Evolutionary conservation across 441 rosid genomes (phyloP), one percentile per base, ranked within the genome.

Genomic region (Aleurites moluccanus): DNA sequence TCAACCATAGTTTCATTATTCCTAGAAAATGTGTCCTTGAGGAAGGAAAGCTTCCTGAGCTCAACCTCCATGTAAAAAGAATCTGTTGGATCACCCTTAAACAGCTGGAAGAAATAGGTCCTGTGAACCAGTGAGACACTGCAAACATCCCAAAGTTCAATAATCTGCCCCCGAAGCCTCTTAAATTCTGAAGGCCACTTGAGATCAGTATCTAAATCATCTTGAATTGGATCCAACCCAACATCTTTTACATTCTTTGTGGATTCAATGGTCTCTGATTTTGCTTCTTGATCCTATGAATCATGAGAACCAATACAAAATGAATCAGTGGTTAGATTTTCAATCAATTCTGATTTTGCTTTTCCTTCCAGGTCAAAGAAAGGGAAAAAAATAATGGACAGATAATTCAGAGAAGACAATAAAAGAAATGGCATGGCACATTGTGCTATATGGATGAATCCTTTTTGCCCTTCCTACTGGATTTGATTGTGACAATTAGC

Each of bases 41-140:
- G 87, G 78, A 90, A 85, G 75, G 86, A 73, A 70, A 96, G 75
- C 76, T 95, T 87, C 75, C 94, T 87, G 57, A 83, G 90, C 84
- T 96, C 98, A 33, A 91, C 97, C 80, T 93, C 98, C 97, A 96
- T 84, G 83, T 90, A 93, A 79, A 92, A 82, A n/a, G 92, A 85
- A 80, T 93, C 97, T 65, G 86, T 77, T 6, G 88, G 89, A 80
- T 93, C 93, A 65, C 98, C 97, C 76, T 88, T 88, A 72, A 90
- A 89, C 40, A 89, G 86, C 75, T 91, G 83, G 83, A 86, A 89
- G 86, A 95, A 91, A 88, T 93, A 91, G 83, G 92, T 88, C 79
- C 97, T 83, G 83, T 95, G 99, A 75, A 88, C 87, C 88, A 95
- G 78, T 49, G 97, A 86, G 53, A 91, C 86, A 66, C 86, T 88